phyloP scores from a whole-genome alignment of 1,284 basidiomycete species.

The Singerocomus inundabilis region DNA sequence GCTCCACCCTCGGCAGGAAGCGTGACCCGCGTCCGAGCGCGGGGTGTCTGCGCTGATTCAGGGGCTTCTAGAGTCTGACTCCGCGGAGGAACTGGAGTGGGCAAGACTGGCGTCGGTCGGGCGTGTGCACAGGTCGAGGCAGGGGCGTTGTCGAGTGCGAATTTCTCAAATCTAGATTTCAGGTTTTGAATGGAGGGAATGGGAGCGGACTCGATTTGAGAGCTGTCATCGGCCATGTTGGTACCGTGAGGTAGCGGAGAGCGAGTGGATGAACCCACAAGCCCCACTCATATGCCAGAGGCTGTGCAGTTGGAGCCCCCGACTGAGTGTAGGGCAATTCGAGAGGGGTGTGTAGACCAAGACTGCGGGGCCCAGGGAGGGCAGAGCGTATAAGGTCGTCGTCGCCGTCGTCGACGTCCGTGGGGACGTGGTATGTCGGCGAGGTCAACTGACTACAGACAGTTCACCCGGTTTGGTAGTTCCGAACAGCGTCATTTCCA shows the following conservation, averaged over 20 bases:
- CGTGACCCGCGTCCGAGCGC: slow-evolving; percentile 40
- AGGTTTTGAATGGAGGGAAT: slow-evolving; percentile 64
- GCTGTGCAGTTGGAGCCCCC: slow-evolving; percentile 6
- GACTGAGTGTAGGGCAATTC: not conserved
- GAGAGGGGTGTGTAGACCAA: not conserved
- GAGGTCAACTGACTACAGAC: no score
- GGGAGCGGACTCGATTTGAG: slow-evolving; percentile 49
- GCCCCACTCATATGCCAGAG: slow-evolving; percentile 1
- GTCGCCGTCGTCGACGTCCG: slow-evolving; percentile 7
- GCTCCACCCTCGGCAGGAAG: slow-evolving; percentile 33
- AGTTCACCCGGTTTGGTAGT: slow-evolving; percentile 14
- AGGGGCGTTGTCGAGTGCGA: slow-evolving; percentile 23
- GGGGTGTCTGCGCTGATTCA: slow-evolving; percentile 35
- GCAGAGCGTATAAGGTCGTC: not conserved
- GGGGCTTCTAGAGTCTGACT: slow-evolving; percentile 25
- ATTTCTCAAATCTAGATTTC: slow-evolving; percentile 62
- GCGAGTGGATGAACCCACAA: not conserved
- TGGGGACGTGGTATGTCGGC: not conserved
- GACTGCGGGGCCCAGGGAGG: not conserved
- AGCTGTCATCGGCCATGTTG: slow-evolving; percentile 20
- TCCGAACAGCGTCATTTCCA: slow-evolving; percentile 12
- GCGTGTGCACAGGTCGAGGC: not conserved
- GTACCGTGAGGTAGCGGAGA: not conserved
- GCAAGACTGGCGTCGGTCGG: slow-evolving; percentile 17
- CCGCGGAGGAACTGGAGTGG: slow-evolving; percentile 15